Evolutionary conservation across 2,329 filamentous ascomycete genomes (phyloP), one percentile per base, ranked within the genome.

Genomic region (Sporothrix brasiliensis): DNA sequence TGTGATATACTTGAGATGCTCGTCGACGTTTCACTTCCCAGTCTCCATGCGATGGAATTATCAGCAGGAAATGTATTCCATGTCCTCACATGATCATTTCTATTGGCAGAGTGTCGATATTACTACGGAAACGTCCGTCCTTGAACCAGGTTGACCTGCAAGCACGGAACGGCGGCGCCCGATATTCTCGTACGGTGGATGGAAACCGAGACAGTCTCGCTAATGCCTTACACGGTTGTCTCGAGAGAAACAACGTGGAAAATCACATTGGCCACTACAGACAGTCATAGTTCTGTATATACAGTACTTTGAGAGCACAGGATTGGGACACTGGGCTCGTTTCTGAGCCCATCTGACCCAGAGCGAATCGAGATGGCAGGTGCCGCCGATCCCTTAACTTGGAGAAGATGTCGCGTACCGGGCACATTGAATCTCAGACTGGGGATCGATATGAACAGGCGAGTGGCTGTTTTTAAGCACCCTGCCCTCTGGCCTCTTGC

Each of bases 191-290:
- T 3, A 10, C 4, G 3, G 2, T 39, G 19, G 10, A 24, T 13
- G n/a, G 24, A 41, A 53, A 9, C 30, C 4, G 39, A 67, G 30
- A 44, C 63, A 67, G 30, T 53, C 30, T 67, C 63, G 63, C 44
- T 21, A 53, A 67, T 14, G 27, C 27, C 63, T 13, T 27, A 19
- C 41, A 44, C 7, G n/a, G 14, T 19, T 19, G 47, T 19, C 16
- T n/a, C 16, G 47, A n/a, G 16, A 49, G 0, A 49, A 14, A 19
- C 6, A 7, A n/a, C 16, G 3, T 7, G 16, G 16, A 7, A 58
- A 39, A 10, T 19, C 30, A 39, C 34, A 41, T 27, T 47, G 58
- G 41, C 14, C 11, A 27, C 11, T n/a, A 13, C 58, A 24, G 21
- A 4, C 41, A 44, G 41, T 5, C 3, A 24, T 24, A 10, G 6